These are phyloP conservation scores for Megacollybia marginata DNA, from an alignment of 768 basidiomycete genomes.

Conservation along the genomic window DNA sequence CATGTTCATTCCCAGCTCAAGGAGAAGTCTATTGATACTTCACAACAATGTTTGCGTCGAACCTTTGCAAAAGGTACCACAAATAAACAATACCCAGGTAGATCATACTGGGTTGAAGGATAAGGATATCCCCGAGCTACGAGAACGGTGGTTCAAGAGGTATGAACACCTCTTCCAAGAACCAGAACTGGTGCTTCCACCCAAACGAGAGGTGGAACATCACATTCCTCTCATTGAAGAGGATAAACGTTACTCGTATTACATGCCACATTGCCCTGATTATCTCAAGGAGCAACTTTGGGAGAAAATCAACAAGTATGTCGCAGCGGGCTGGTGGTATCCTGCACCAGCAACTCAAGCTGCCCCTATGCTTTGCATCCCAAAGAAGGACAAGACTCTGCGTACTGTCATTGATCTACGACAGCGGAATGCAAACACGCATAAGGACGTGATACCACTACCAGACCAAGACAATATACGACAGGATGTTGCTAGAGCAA, in stretches of 20 bases:
- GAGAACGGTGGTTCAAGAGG: no score
- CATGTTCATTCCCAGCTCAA: no score
- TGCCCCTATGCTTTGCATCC: slow-evolving; percentile 11
- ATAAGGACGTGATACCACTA: slow-evolving; percentile 6
- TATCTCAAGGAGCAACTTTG: slow-evolving; percentile 3
- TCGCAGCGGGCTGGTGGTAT: slow-evolving; percentile 17
- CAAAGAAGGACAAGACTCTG: slow-evolving; percentile 15
- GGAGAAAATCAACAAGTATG: slow-evolving; percentile 11
- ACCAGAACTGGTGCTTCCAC: background rate
- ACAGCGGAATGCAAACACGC: slow-evolving; percentile 19
- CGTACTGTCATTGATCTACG: slow-evolving; percentile 18
- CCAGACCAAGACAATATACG: slow-evolving; percentile 2
- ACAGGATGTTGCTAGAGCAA: no score
- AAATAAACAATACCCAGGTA: no score
- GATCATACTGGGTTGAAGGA: no score
- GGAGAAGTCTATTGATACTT: no score
- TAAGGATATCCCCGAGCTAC: no score
- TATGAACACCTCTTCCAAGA: no score
- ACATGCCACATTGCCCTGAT: slow-evolving; percentile 15
- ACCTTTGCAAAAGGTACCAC: no score
- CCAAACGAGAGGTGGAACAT: slow-evolving; percentile 2
- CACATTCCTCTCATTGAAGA: slow-evolving; percentile 2
- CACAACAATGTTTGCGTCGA: no score
- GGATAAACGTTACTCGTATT: slow-evolving; percentile 24
- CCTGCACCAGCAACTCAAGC: background rate